Base-by-base conservation (phyloP, 2,329 filamentous ascomycete species). In the Aspergillus fumigatus region DNA sequence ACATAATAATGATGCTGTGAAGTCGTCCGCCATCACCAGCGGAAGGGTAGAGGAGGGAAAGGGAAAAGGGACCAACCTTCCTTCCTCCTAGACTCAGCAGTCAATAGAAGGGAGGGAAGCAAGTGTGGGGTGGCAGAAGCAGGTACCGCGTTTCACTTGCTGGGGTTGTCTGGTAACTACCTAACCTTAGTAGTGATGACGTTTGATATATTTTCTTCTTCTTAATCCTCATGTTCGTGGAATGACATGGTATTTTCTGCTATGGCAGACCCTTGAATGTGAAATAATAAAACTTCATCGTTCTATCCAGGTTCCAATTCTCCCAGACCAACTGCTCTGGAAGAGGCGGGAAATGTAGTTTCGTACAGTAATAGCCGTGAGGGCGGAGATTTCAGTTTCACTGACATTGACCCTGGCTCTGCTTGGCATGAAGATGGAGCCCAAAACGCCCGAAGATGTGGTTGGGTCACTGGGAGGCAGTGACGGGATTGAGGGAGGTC, bases 81-180 rank as follows among this genome's bases (percentile, higher is more conserved):
- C 54, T 54, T 53, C 55, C 56, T 58, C 48, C 57, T 60, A 55
- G 58, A 58, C 58, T 26, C 47, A 51, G 55, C 19, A 50, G 27
- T 8, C n/a, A 51, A 52, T 8, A 45, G 41, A 45, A 45, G 3
- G 21, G 41, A 49, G 29, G 32, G 49, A 57, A 50, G 50, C 52
- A 53, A 27, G 58, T 48, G 58, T 48, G 51, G 58, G 62, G 60
- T 58, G 52, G 52, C 54, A 64, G 54, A 64, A 64, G 62, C 62
- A 64, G 62, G 62, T 62, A 64, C 62, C 60, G 58, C 57, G 60
- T 64, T 62, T 62, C 59, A 59, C 52, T 60, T 49, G 29, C 40
- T 27, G 50, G 57, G 51, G 59, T 49, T 56, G 57, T 45, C 43
- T 60, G 53, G 58, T 58, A 54, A 59, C 57, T 57, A 51, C 53